Percentiles rank a stretch among this genome's conserved stretches.
Conservation (phyloP, 345 rosid genomes). For the rapeseed (Brassica napus) region Da-Ae NC_063446.1:32538501-32539000, state of each 20-base stretch:
- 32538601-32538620: not conserved
- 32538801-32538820: slow-evolving; percentile 17
- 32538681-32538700: not conserved
- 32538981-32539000: not conserved
- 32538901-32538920: slow-evolving; percentile 2
- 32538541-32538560: too few species aligned
- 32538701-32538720: not conserved
- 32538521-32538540: too few species aligned
- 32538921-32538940: slow-evolving; percentile 7
- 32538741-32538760: not conserved
- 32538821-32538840: slow-evolving; percentile 4
- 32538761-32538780: not conserved
- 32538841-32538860: slow-evolving; percentile 15
- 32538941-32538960: slow-evolving; percentile 6
- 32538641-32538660: not conserved
- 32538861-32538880: not conserved
- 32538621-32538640: not conserved
- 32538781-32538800: slow-evolving; percentile 2
- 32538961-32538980: slow-evolving; percentile 1
- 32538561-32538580: too few species aligned
- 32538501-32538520: too few species aligned
- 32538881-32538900: not conserved
- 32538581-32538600: too few species aligned
- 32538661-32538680: not conserved
- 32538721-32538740: slow-evolving; percentile 3